Conservation (phyloP, 2,329 filamentous ascomycete species). For the Kalmusia sp. region DNA sequence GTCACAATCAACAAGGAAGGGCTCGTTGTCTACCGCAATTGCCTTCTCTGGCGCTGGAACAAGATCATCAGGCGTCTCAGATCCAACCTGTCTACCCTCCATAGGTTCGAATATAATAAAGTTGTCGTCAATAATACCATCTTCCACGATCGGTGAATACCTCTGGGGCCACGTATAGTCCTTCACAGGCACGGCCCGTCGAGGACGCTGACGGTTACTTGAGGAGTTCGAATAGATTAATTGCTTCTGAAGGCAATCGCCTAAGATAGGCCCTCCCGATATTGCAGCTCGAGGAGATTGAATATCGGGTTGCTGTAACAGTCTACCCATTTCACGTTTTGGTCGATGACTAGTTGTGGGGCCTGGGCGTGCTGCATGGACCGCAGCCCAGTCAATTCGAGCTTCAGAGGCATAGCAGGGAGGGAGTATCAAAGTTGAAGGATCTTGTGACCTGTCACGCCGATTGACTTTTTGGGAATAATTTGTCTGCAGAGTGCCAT, state of each 20-base stretch:
- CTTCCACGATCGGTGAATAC: slow-evolving; percentile 7
- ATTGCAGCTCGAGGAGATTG: not conserved
- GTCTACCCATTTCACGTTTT: not conserved
- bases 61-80: slow-evolving; percentile 21
- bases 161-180: slow-evolving; percentile 37
- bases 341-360: not conserved
- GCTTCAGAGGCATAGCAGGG: slow-evolving; percentile 34
- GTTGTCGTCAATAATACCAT: slow-evolving; percentile 11
- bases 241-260: slow-evolving; percentile 13
- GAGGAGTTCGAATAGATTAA: slow-evolving; percentile 29
- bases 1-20: slow-evolving; percentile 26
- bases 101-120: not conserved
- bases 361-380: slow-evolving; percentile 17
- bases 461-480: slow-evolving; percentile 38
- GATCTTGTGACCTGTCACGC: slow-evolving; percentile 33
- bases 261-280: not conserved
- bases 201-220: slow-evolving; percentile 22
- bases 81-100: slow-evolving; percentile 7
- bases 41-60: slow-evolving; percentile 14
- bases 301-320: not conserved
- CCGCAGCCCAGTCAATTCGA: slow-evolving; percentile 26
- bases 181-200: slow-evolving; percentile 29
- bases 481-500: slow-evolving; percentile 28
- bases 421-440: slow-evolving; percentile 27
- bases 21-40: slow-evolving; percentile 24